Percentiles rank a stretch among this genome's conserved stretches.
phyloP scores from a whole-genome alignment of 225 moss, liverwort and hornwort species.

The Thuidium tamariscinum region DNA sequence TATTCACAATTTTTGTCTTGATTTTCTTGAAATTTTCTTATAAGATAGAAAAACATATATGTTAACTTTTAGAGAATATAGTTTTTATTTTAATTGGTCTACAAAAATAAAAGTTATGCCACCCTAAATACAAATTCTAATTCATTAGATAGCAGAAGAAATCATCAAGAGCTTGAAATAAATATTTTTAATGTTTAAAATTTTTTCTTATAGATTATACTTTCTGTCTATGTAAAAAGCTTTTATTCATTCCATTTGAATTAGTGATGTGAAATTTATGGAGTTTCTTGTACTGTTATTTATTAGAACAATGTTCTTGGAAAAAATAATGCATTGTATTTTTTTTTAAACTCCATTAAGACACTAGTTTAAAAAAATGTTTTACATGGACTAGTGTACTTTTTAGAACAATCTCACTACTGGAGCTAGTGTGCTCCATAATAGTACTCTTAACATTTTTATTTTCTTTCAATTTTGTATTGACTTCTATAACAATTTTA shows the following conservation, averaged over 20 bases:
- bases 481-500: too few relatives aligned
- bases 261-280: too few relatives aligned
- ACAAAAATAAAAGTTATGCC: background rate
- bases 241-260: background rate
- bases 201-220: rapidly evolving
- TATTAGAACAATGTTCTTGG: background rate
- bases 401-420: rapidly evolving
- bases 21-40: background rate
- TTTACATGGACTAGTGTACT: rapidly evolving
- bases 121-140: background rate
- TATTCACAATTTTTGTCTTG: background rate
- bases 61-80: background rate
- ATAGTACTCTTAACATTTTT: background rate
- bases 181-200: too few relatives aligned
- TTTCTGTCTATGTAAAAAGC: rapidly evolving
- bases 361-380: too few relatives aligned
- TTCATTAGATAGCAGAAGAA: rapidly evolving
- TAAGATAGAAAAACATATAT: background rate
- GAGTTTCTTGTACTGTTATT: rapidly evolving
- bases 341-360: background rate
- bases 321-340: background rate
- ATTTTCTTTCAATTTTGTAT: background rate
- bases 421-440: background rate
- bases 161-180: background rate
- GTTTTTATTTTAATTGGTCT: background rate